Percentiles rank a stretch among this genome's conserved stretches.
Conservation (phyloP, 2,329 filamentous ascomycete genomes). For the Ascochyta clinopodiicola region DNA sequence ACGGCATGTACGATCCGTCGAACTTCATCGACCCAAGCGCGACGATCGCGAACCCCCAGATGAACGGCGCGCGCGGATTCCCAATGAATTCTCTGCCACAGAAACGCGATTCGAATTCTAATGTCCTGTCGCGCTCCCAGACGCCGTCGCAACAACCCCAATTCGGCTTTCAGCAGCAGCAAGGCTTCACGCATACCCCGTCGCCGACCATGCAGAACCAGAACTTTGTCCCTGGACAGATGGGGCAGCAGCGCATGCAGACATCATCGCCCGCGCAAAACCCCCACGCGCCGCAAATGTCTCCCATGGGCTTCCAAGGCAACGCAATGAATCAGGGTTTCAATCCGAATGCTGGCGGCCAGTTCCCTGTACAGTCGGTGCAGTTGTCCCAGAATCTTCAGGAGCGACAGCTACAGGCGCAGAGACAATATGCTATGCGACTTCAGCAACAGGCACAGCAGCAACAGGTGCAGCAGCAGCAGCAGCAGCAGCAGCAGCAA, state of each 20-base stretch:
- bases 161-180: slow-evolving; percentile 69
- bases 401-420: slow-evolving; percentile 64
- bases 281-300: slow-evolving; percentile 54
- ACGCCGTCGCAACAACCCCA: slow-evolving; percentile 79
- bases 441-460: slow-evolving; percentile 69
- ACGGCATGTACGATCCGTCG: slow-evolving; percentile 45
- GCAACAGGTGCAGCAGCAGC: slow-evolving; percentile 55
- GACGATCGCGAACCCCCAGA: slow-evolving; percentile 52
- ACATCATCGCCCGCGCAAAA: slow-evolving; percentile 94
- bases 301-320: slow-evolving; percentile 46
- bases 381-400: slow-evolving; percentile 60
- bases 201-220: slow-evolving; percentile 92
- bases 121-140: slow-evolving; percentile 90
- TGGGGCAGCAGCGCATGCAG: slow-evolving; percentile 71
- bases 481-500: background rate
- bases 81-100: slow-evolving; percentile 85
- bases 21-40: slow-evolving; percentile 51
- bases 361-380: slow-evolving; percentile 54
- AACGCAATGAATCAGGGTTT: slow-evolving; percentile 48
- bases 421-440: slow-evolving; percentile 85
- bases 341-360: slow-evolving; percentile 51
- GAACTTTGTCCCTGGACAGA: slow-evolving; percentile 63
- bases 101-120: slow-evolving; percentile 86
- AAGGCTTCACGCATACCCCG: slow-evolving; percentile 83
- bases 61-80: slow-evolving; percentile 80